A percentile compares a stretch with the other conserved stretches of the same genome.
Conservation (phyloP, 1,284 basidiomycete genomes). For the Fomitiporia mediterranea region DNA sequence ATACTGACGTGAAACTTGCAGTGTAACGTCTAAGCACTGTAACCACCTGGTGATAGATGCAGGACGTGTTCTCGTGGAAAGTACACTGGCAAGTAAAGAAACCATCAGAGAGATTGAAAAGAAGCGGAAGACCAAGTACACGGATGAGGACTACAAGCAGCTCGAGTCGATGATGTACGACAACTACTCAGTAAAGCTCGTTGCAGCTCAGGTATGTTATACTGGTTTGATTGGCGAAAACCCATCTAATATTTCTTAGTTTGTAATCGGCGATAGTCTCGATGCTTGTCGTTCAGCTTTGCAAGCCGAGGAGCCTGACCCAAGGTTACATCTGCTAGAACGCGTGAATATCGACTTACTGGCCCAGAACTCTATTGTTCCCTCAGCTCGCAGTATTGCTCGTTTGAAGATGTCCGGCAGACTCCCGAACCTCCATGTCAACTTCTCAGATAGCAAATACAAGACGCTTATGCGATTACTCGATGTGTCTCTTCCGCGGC, state of each 20-base stretch:
- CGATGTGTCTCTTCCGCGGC: constrained; percentile 86
- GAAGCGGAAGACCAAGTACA: constrained; percentile 86
- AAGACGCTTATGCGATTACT: constrained; percentile 91
- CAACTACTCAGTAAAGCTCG: constrained; percentile 78
- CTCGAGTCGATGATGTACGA: constrained; percentile 98
- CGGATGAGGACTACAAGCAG: constrained; percentile 82
- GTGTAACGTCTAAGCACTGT: constrained; percentile 73
- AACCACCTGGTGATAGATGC: constrained; percentile 94
- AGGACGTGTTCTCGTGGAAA: constrained; percentile 93
- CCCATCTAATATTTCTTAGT: constrained; percentile 42
- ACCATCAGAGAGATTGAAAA: constrained; percentile 77
- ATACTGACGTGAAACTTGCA: constrained; percentile 27
- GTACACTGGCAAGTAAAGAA: constrained; percentile 84
- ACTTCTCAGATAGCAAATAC: constrained; percentile 96
- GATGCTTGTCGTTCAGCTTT: constrained; percentile 80
- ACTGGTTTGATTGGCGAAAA: constrained; percentile 7
- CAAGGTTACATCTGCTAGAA: constrained; percentile 86
- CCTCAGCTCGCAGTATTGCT: constrained; percentile 80
- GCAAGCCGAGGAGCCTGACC: constrained; percentile 43
- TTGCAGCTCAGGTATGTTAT: constrained; percentile 78
- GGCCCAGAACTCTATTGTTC: constrained; percentile 93
- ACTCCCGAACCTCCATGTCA: constrained; percentile 85
- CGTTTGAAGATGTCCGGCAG: constrained; percentile 92
- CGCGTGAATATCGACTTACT: constrained; percentile 89
- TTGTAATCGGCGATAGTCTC: constrained; percentile 86